Evolutionary conservation across 805 yeast species (phyloP), one percentile per base, ranked within the genome.

Genomic region (Candida palmyrensis): DNA sequence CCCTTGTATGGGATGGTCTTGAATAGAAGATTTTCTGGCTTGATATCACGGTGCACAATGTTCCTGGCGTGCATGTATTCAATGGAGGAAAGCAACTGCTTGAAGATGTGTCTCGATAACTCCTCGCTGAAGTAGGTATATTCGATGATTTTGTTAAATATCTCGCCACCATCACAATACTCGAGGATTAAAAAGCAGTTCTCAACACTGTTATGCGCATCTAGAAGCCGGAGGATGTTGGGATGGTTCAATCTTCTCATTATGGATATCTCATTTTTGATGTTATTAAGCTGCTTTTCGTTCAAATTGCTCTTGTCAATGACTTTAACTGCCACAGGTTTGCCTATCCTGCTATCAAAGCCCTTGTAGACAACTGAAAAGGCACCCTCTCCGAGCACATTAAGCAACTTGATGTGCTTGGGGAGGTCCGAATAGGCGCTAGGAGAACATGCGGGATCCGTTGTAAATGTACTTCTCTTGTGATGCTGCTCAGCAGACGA

Each of bases 341-440:
- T 56, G 30, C 70, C 55, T 20, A 59, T 54, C 8, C 44, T 43
- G 3, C 58, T 42, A 45, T 80, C 79, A 11, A 63, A 51, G 0
- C 94, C 95, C 50, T 73, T 78, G 62, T 78, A 85, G 4, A 90
- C 97, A 9, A 75, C 71, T 3, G 95, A 85, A 53, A 90, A 89
- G 0, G 97, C 97, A 6, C 97, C 97, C 50, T 82, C 89, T 1
- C 92, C 90, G 12, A 82, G 43, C 14, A 57, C 43, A 9, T 55
- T 48, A 22, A 59, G 30, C 12, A 66, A 45, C 23, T 49, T 47
- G 42, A 55, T 66, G 27, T 55, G 41, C 16, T 45, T 27, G 10
- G 68, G 66, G 22, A 57, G 45, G 23, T 53, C 58, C 3, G 49
- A 46, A 20, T 45, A 48, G n/a, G 28, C 10, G 15, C 6, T 21